Evolutionary conservation across 176 grass and related monocot species (phyloP).

Genomic region (Thalia dealbata): DNA sequence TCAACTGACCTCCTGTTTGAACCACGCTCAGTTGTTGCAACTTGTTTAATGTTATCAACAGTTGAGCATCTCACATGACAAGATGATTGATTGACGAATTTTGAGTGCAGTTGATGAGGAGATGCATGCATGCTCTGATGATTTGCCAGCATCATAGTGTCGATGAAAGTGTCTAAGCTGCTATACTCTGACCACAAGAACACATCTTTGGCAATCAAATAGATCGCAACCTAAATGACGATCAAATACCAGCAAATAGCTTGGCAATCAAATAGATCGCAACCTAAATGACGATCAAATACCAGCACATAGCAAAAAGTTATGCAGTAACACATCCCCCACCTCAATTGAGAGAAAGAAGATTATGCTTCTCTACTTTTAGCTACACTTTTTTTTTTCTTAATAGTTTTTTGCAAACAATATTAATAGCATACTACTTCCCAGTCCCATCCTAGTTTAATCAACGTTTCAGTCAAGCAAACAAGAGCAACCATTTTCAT

Average conservation of each 20-base stretch:
- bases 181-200: background rate
- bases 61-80: background rate
- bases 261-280: background rate
- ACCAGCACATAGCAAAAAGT: background rate
- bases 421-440: too few relatives aligned
- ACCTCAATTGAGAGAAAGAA: too few relatives aligned
- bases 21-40: background rate
- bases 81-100: background rate
- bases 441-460: too few relatives aligned
- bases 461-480: too few relatives aligned
- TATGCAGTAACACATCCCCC: background rate
- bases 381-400: too few relatives aligned
- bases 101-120: background rate
- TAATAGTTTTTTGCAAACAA: too few relatives aligned
- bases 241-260: background rate
- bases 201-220: background rate
- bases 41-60: background rate
- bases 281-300: background rate
- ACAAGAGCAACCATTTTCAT: too few relatives aligned
- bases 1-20: background rate
- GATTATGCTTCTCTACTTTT: too few relatives aligned
- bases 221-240: background rate
- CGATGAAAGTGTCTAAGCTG: background rate
- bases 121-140: background rate
- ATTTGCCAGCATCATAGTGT: background rate